These are phyloP conservation scores for Kodamaea fukazawae DNA, from an alignment of 805 yeast genomes.

Conservation along the genomic window DNA sequence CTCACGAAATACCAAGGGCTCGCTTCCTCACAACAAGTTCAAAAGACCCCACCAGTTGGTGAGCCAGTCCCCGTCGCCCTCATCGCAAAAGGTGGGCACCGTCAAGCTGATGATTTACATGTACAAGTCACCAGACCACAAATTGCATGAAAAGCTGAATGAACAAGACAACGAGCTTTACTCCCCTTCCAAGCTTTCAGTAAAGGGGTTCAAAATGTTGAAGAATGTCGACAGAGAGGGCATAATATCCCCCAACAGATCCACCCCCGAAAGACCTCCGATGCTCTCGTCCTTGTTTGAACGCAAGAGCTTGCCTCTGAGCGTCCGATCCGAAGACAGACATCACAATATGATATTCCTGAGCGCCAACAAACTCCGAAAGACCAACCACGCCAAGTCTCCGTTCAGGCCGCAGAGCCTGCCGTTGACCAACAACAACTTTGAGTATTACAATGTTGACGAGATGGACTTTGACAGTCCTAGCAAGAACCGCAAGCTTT, in stretches of 20 bases:
- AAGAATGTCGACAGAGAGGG: slow-evolving; percentile 33
- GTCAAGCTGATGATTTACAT: slow-evolving; percentile 11
- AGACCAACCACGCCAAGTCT: slow-evolving; percentile 13
- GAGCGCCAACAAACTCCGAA: slow-evolving; percentile 12
- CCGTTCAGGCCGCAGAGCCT: slow-evolving; percentile 14
- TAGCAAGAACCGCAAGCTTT: slow-evolving; percentile 26
- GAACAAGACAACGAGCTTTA: slow-evolving; percentile 12
- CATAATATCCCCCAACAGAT: slow-evolving; percentile 31
- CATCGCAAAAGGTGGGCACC: slow-evolving; percentile 14
- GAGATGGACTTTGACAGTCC: slow-evolving; percentile 31
- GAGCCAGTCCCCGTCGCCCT: slow-evolving; percentile 44
- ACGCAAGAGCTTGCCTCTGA: background rate
- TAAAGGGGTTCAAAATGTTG: slow-evolving; percentile 33
- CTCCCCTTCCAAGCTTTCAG: slow-evolving; percentile 29
- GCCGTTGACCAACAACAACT: slow-evolving; percentile 11
- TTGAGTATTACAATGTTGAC: slow-evolving; percentile 27
- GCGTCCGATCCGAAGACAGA: slow-evolving; percentile 2
- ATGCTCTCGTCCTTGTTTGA: slow-evolving; percentile 5
- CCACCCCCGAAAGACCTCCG: slow-evolving; percentile 14
- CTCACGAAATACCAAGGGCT: slow-evolving; percentile 1
- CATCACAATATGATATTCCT: background rate
- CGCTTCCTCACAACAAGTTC: slow-evolving; percentile 30
- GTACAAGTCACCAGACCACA: slow-evolving; percentile 8
- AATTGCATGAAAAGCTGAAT: background rate
- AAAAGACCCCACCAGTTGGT: slow-evolving; percentile 44